phyloP scores from a whole-genome alignment of 371 early-diverging fungal genomes.

The Mucor racemosus region DNA sequence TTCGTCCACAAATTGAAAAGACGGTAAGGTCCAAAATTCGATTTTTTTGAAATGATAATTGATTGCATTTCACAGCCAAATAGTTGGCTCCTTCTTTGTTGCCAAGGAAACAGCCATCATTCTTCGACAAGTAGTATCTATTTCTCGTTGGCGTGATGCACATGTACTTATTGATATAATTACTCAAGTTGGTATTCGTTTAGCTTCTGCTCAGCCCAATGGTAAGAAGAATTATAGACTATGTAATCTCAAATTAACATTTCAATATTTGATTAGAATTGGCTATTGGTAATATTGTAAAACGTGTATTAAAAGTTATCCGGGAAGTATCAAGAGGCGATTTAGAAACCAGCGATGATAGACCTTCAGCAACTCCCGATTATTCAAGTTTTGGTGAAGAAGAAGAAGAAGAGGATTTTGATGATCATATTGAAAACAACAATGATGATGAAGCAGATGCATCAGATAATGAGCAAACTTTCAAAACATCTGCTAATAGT shows the following conservation, averaged over 20 bases:
- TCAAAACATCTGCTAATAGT: conserved; percentile 5
- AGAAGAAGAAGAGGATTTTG: not conserved
- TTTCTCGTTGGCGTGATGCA: conserved; percentile 74
- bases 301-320: conserved; percentile 84
- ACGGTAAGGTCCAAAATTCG: conserved; percentile 43
- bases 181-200: conserved; percentile 67
- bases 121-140: conserved; percentile 79
- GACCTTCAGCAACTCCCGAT: conserved; percentile 7
- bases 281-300: conserved; percentile 85
- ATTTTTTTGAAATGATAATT: not conserved
- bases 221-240: conserved; percentile 36
- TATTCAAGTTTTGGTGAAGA: conserved; percentile 12
- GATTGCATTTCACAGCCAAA: conserved; percentile 55
- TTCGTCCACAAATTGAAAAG: conserved; percentile 61
- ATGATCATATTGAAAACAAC: conserved; percentile 1
- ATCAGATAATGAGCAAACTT: conserved; percentile 4
- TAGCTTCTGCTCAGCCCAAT: conserved; percentile 85
- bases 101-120: conserved; percentile 83
- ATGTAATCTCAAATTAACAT: not conserved
- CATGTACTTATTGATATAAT: conserved; percentile 65
- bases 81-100: conserved; percentile 75
- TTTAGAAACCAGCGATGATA: conserved; percentile 33
- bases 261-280: conserved; percentile 60
- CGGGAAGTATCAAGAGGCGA: conserved; percentile 70
- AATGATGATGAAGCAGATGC: not conserved